A percentile compares a stretch with the other conserved stretches of the same genome.
Conservation (phyloP, 148 eudicot genomes). For the Persicaria tinctoria region DNA sequence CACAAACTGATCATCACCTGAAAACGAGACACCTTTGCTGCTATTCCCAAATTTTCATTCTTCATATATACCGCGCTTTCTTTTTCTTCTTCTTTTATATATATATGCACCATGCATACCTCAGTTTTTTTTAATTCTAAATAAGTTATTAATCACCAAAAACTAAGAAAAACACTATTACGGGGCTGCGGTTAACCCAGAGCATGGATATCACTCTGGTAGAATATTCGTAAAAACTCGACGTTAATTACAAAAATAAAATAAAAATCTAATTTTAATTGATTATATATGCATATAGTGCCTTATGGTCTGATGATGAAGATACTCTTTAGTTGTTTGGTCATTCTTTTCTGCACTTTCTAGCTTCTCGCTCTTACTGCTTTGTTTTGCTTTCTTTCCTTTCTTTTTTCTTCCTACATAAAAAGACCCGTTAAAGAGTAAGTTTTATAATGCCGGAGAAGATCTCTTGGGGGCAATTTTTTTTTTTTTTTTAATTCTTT, state of each 20-base stretch:
- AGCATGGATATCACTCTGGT: no score
- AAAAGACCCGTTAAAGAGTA: constrained; percentile 11
- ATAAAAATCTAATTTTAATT: neutral
- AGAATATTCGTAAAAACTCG: no score
- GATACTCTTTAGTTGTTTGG: neutral
- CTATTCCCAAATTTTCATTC: neutral
- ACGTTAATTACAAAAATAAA: no score
- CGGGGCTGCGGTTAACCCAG: no score
- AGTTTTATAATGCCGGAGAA: constrained; percentile 10
- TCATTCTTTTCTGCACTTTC: constrained; percentile 7
- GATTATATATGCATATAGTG: no score
- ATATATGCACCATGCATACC: no score
- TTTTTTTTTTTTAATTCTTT: neutral
- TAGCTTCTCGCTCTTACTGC: constrained; percentile 7
- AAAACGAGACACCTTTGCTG: constrained; percentile 9
- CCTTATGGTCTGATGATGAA: constrained; percentile 1
- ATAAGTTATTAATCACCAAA: no score
- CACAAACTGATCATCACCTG: constrained; percentile 4
- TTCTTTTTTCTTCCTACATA: neutral
- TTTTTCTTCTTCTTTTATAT: neutral
- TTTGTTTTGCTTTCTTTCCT: neutral
- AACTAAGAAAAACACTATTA: no score
- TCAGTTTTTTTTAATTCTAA: no score
- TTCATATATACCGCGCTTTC: neutral
- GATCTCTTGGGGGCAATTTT: neutral